Evolutionary conservation across 805 yeast genomes (phyloP).

Genomic region (Saccharomycopsis fibuligera): DNA sequence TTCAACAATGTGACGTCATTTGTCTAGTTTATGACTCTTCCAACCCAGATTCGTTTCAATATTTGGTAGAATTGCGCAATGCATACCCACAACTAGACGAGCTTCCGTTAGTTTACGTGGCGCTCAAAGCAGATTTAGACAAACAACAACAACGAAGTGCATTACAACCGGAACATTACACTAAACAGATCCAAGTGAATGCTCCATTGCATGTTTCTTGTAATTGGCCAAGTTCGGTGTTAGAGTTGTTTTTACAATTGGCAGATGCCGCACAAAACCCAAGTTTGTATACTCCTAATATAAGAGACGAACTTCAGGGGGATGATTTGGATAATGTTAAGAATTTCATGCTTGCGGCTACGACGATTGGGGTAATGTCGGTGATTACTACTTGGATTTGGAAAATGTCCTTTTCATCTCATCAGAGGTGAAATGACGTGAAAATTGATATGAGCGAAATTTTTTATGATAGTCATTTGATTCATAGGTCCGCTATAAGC

Average conservation of each 20-base stretch:
- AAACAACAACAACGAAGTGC: slow-evolving; percentile 88
- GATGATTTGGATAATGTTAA: slow-evolving; percentile 40
- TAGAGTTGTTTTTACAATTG: slow-evolving; percentile 77
- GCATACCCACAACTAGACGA: slow-evolving; percentile 51
- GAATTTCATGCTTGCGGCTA: slow-evolving; percentile 53
- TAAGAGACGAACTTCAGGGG: slow-evolving; percentile 56
- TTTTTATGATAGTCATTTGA: too few relatives aligned
- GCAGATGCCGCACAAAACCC: slow-evolving; percentile 87
- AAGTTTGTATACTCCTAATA: slow-evolving; percentile 67
- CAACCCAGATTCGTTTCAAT: slow-evolving; percentile 90
- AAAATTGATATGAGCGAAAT: too few relatives aligned
- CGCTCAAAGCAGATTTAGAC: slow-evolving; percentile 90
- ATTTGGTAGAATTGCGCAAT: slow-evolving; percentile 62
- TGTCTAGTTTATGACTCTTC: slow-evolving; percentile 91
- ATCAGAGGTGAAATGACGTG: too few relatives aligned
- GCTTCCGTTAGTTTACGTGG: slow-evolving; percentile 83
- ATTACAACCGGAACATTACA: slow-evolving; percentile 81
- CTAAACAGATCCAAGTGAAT: slow-evolving; percentile 46
- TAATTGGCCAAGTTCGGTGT: slow-evolving; percentile 79
- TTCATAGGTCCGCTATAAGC: too few relatives aligned
- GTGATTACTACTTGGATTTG: slow-evolving; percentile 60
- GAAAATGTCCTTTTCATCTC: slow-evolving; percentile 31
- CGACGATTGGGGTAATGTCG: slow-evolving; percentile 63
- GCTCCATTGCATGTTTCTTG: slow-evolving; percentile 89
- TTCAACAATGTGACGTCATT: slow-evolving; percentile 85